Evolutionary conservation across 257 asterid species (phyloP), one percentile per base, ranked within the genome.

Genomic region (Ehretia macrophylla): DNA sequence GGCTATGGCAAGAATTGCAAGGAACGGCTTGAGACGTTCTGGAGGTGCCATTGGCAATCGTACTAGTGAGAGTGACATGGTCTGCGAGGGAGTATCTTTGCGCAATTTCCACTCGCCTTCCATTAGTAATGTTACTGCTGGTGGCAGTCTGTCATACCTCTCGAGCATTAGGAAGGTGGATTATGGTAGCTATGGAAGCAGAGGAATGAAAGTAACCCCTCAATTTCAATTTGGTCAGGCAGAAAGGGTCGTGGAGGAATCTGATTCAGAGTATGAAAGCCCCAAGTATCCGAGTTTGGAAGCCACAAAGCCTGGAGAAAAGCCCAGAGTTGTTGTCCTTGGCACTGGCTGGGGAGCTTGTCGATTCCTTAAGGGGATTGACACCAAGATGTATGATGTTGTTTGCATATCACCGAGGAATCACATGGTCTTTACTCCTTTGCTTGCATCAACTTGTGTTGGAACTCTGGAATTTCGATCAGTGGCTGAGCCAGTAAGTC

Each of bases 321-420:
- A 91, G 83, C 96, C 98, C n/a, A 71, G 98, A 32, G 95, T 87
- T 13, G 98, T 87, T 60, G 95, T 91, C 58, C 85, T 91, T 50
- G 98, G 98, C 16, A 78, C 90, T 51, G 98, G 98, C 20, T 91
- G 98, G 98, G 98, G 92, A 1, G 98, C 98, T 1, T 91, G 98
- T 62, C 82, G 98, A 50, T 91, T 91, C 76, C 95, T 91, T 44
- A 87, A 87, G 65, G 95, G 96, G 51, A 60, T 91, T 8, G 90
- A 91, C 70, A 91, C 95, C 4, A 81, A 55, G 37, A 27, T 72
- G 50, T 91, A 91, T 19, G 98, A 91, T 54, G 88, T 85, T 56
- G 98, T 91, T 45, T 87, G 98, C 66, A 74, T 91, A 67, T 88
- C 98, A 13, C 98, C 98, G 4, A 85, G 98, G 69, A 91, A 91